Percentiles rank a stretch among this genome's conserved stretches.
Conservation (phyloP, 805 yeast species). For the Tetrapisispora namnaoensis region DNA sequence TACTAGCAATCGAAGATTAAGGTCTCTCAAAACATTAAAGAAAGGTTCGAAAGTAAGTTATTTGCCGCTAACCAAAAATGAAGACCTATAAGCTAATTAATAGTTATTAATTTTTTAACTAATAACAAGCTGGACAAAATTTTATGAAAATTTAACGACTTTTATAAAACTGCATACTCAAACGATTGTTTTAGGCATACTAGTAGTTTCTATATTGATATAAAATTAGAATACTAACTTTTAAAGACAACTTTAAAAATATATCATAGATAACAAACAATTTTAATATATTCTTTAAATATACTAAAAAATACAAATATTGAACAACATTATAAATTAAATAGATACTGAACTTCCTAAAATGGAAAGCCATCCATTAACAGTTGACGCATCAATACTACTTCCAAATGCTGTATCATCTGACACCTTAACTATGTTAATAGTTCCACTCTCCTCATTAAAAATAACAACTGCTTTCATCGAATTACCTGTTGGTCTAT, state of each 20-base stretch:
- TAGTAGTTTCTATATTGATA: no score
- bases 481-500: constrained; percentile 68
- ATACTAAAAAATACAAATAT: not conserved
- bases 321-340: constrained; percentile 4
- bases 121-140: not conserved
- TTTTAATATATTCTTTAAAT: no score
- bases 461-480: constrained; percentile 89
- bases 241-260: no score
- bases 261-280: not conserved
- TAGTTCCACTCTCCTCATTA: constrained; percentile 34
- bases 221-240: no score
- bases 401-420: constrained; percentile 39
- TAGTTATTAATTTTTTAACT: no score
- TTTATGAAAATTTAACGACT: not conserved
- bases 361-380: constrained; percentile 44
- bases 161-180: not conserved
- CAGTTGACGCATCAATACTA: constrained; percentile 46
- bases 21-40: not conserved
- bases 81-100: no score
- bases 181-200: no score
- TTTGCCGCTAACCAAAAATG: constrained; percentile 5
- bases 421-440: constrained; percentile 54
- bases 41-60: constrained; percentile 8
- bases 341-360: constrained; percentile 39
- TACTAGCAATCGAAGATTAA: not conserved